These are phyloP conservation scores for Ogataea hybrid DNA, from an alignment of 1,139 yeast genomes.

Conservation along the genomic window DNA sequence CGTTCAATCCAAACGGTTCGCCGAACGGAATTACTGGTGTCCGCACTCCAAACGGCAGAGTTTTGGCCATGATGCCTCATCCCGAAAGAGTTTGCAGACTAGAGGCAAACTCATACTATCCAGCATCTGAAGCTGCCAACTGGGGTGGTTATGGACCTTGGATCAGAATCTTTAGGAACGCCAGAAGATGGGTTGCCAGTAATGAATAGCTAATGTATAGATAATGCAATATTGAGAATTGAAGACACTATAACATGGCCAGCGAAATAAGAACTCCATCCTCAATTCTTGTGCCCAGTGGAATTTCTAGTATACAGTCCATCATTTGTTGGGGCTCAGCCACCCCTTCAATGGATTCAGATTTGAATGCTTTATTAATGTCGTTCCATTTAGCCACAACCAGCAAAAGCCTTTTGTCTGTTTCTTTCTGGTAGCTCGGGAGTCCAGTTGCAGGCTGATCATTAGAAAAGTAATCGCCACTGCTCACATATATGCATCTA, in stretches of 20 bases:
- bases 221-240: background rate
- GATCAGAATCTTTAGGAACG: slow-evolving; percentile 90
- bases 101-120: slow-evolving; percentile 91
- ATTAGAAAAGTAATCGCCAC: slow-evolving; percentile 59
- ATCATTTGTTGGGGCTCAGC: slow-evolving; percentile 59
- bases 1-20: slow-evolving; percentile 96
- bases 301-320: slow-evolving; percentile 59
- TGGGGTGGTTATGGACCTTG: slow-evolving; percentile 84
- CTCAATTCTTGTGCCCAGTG: slow-evolving; percentile 60
- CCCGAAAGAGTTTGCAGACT: slow-evolving; percentile 93
- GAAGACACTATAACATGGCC: slow-evolving; percentile 35
- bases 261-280: slow-evolving; percentile 68
- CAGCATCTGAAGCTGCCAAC: slow-evolving; percentile 67
- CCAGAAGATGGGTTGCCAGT: slow-evolving; percentile 83
- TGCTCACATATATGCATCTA: slow-evolving; percentile 59
- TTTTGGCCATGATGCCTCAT: slow-evolving; percentile 98
- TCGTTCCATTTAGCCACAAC: slow-evolving; percentile 67
- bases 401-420: slow-evolving; percentile 41
- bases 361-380: slow-evolving; percentile 47
- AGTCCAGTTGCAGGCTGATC: slow-evolving; percentile 9
- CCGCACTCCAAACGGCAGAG: slow-evolving; percentile 87
- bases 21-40: slow-evolving; percentile 93
- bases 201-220: slow-evolving; percentile 3
- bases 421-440: slow-evolving; percentile 7
- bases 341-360: slow-evolving; percentile 51